Base-by-base conservation (phyloP, 805 yeast species). In the Grigorovia humatica region DNA sequence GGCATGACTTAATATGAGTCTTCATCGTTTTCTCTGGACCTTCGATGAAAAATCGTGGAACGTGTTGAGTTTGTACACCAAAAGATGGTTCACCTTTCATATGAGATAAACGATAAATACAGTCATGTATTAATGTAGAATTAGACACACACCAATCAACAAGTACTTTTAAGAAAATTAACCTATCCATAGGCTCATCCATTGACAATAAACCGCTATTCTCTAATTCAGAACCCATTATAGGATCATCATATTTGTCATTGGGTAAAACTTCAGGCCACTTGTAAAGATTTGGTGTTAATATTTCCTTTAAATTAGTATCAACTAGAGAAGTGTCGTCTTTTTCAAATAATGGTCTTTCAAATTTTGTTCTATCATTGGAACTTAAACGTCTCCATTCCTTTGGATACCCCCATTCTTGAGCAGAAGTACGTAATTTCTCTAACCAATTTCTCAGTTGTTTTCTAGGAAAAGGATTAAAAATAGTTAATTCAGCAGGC, bases 351-450 rank as follows among this genome's bases (percentile, higher is more conserved):
- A 23, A 51, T 40, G 35, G 18, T 17, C 32, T 29, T 12, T 45
- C 44, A 19, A 45, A 9, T 11, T 40, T 42, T 38, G 46, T 18
- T 48, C 50, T 45, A 40, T 49, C 52, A 12, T 23, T 7, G 40
- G 48, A 23, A 29, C 43, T n/a, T 43, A 23, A 13, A 19, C 44
- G 18, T 43, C 57, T 53, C 66, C 66, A 62, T 53, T 61, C 63
- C 13, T 48, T 52, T 17, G 66, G 66, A 46, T 59, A 61, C 12
- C 66, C 66, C 63, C 63, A 62, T 40, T 60, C 58, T 12, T 20
- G 9, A 2, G 59, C 59, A 17, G 47, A 45, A 4, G 20, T 35
- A 19, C 59, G 54, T 32, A 62, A 30, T 47, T 52, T 54, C 4
- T 49, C 51, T 12, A 60, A 23, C 44, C 54, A 50, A 35, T 48